Percentiles rank a stretch among this genome's conserved stretches.
These are phyloP conservation scores for Eucalyptus decipiens DNA, from an alignment of 345 rosid species.

Conservation along the genomic window DNA sequence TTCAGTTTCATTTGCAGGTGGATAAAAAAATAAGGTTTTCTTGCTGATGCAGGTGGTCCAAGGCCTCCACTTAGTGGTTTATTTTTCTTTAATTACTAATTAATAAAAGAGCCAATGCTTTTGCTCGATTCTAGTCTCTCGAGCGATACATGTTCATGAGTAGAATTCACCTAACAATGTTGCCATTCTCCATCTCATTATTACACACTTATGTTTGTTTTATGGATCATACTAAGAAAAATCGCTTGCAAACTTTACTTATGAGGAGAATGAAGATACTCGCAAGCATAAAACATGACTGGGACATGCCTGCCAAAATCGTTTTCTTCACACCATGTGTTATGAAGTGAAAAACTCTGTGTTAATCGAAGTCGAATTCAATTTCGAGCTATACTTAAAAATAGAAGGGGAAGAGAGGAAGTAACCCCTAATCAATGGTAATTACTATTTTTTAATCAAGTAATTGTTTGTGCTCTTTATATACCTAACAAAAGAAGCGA, in stretches of 20 bases:
- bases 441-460: background rate
- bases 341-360: background rate
- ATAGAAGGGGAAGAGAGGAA: background rate
- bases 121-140: background rate
- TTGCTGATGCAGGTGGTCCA: background rate
- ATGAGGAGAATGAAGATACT: background rate
- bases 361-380: accelerated
- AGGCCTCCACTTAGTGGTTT: background rate
- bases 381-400: background rate
- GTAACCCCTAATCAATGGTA: background rate
- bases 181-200: background rate
- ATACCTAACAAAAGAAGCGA: background rate
- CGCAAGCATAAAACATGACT: background rate
- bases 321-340: background rate
- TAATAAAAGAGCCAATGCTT: background rate
- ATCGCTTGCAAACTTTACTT: background rate
- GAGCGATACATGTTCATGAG: background rate
- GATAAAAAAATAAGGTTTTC: background rate
- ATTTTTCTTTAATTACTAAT: background rate
- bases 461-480: background rate
- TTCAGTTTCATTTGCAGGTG: no score
- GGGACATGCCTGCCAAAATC: background rate
- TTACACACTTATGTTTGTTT: background rate
- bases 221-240: background rate
- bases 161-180: background rate